Percentiles rank a stretch among this genome's conserved stretches.
These are phyloP conservation scores for Telopea speciosissima DNA, from an alignment of 177 flowering plant genomes.

Conservation along the genomic window DNA sequence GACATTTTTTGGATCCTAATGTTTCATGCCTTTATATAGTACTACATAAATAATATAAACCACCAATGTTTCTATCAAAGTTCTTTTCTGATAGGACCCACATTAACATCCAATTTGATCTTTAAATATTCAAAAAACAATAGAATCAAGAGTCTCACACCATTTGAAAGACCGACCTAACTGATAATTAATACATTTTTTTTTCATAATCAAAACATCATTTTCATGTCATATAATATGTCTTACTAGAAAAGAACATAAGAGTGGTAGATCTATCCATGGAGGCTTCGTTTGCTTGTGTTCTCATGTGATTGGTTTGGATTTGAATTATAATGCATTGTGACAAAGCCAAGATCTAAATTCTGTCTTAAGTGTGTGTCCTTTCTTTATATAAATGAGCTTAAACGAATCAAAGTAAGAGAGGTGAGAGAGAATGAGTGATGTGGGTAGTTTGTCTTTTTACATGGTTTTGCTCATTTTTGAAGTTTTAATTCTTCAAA, in stretches of 20 bases:
- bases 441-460: background rate
- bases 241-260: background rate
- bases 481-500: slow-evolving; percentile 5
- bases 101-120: slow-evolving; percentile 1
- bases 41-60: background rate
- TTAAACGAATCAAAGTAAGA: background rate
- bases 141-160: background rate
- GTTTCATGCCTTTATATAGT: background rate
- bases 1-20: background rate
- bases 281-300: slow-evolving; percentile 10
- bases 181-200: background rate
- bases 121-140: background rate
- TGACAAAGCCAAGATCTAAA: slow-evolving; percentile 1
- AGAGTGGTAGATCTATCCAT: slow-evolving; percentile 11
- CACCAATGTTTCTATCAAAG: background rate
- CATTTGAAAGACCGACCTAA: background rate
- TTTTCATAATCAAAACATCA: slow-evolving; percentile 8
- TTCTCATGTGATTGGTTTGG: slow-evolving; percentile 7
- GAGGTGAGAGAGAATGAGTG: background rate
- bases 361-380: slow-evolving; percentile 6
- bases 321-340: slow-evolving; percentile 4
- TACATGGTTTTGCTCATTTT: slow-evolving; percentile 9
- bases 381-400: background rate
- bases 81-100: slow-evolving; percentile 1
- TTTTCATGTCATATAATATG: slow-evolving; percentile 5